Percentiles rank a stretch among this genome's conserved stretches.
Conservation (phyloP, 192 early-diverging fungal genomes). For the Backusella liffmaniae region DNA sequence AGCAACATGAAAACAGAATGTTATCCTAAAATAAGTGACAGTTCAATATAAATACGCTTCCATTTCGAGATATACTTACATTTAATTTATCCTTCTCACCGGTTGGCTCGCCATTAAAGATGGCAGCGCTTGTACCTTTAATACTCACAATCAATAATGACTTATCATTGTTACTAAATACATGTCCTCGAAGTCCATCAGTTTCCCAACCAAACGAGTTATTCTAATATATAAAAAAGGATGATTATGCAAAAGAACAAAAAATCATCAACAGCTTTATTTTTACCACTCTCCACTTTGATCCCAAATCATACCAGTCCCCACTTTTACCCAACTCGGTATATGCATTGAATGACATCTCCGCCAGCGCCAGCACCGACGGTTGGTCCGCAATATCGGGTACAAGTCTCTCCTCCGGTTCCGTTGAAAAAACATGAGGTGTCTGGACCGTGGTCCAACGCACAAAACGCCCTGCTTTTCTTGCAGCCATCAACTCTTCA, state of each 20-base stretch:
- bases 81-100: slow-evolving; percentile 74
- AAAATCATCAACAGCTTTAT: background rate
- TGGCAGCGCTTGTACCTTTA: slow-evolving; percentile 80
- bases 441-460: background rate
- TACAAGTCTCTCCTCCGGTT: slow-evolving; percentile 9
- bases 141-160: slow-evolving; percentile 76
- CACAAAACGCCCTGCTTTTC: background rate
- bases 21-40: slow-evolving; percentile 64
- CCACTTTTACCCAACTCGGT: slow-evolving; percentile 47
- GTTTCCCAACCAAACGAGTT: slow-evolving; percentile 70
- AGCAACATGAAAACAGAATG: slow-evolving; percentile 95
- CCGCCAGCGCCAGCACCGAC: slow-evolving; percentile 72
- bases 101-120: slow-evolving; percentile 69
- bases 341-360: slow-evolving; percentile 86
- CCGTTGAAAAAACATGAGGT: background rate
- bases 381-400: slow-evolving; percentile 71
- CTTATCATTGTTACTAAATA: slow-evolving; percentile 71
- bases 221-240: slow-evolving; percentile 41
- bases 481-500: background rate
- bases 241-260: background rate
- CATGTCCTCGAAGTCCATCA: slow-evolving; percentile 82
- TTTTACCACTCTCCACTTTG: slow-evolving; percentile 53
- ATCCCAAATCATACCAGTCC: slow-evolving; percentile 64
- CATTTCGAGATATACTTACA: slow-evolving; percentile 31
- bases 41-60: background rate